phyloP scores from a whole-genome alignment of 768 basidiomycete species.

The Tylopilus vinaceipallidus region DNA sequence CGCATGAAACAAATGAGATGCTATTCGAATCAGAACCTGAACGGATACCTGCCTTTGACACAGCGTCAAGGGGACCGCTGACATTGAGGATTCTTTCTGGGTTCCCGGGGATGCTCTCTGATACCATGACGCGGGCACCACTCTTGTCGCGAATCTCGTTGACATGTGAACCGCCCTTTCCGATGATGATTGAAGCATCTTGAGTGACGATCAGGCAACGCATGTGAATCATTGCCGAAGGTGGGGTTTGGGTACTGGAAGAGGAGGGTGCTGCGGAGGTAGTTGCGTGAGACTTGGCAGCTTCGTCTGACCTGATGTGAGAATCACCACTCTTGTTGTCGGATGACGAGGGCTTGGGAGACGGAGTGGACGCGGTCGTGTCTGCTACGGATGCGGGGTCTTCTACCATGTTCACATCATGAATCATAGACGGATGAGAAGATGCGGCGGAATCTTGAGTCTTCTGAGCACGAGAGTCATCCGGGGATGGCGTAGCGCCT shows the following conservation, averaged over 20 bases:
- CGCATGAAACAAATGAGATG: conserved; percentile 2
- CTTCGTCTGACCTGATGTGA: conserved; percentile 35
- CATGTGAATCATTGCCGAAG: conserved; percentile 91
- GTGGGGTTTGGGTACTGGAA: conserved; percentile 46
- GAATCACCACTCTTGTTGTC: conserved; percentile 44
- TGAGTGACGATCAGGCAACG: conserved; percentile 98
- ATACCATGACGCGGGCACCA: conserved; percentile 94
- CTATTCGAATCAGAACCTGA: not conserved
- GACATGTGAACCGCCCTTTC: conserved; percentile 92
- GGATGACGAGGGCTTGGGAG: conserved; percentile 46
- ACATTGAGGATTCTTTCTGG: conserved; percentile 99
- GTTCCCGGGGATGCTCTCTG: conserved; percentile 97
- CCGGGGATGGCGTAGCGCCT: conserved; percentile 58
- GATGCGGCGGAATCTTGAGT: conserved; percentile 44
- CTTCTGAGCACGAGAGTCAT: conserved; percentile 55
- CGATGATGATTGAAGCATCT: conserved; percentile 99
- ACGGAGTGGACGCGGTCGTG: conserved; percentile 54
- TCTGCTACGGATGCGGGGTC: conserved; percentile 37
- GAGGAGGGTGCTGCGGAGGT: conserved; percentile 52
- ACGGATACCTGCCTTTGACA: conserved; percentile 75
- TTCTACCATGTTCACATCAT: conserved; percentile 69
- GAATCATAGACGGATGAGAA: conserved; percentile 37
- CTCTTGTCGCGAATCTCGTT: conserved; percentile 99
- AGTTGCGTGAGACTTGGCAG: conserved; percentile 41
- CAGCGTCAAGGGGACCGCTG: conserved; percentile 95